Evolutionary conservation across 768 basidiomycete species (phyloP), one percentile per base, ranked within the genome.

Genomic region (Collybia sp.): DNA sequence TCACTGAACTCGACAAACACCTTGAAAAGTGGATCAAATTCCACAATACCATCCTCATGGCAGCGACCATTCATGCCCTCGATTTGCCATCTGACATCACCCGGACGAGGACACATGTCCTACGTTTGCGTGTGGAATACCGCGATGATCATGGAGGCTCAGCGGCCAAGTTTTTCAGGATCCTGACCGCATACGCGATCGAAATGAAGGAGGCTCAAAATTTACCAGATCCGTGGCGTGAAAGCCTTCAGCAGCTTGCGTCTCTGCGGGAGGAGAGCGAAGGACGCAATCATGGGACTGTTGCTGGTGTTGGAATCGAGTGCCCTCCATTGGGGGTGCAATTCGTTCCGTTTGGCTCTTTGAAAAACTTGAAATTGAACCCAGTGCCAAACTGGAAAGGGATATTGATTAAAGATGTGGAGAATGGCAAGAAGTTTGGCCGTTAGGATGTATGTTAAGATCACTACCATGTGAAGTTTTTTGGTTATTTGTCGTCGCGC

Each of bases 11-110:
- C 35, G 59, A 65, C 50, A 46, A 53, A 41, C 58, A 55, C 16
- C 60, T 67, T 44, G 60, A 63, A 42, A 63, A 62, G 44, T 65
- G 66, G 64, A 57, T 62, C 47, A 55, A 57, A 42, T 61, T 54
- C 46, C 61, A 65, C 48, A 55, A 35, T 44, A 34, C 50, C 13
- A 58, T 58, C 10, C 56, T 64, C 35, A 62, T 65, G 58, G 55
- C 46, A 25, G 58, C 62, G 2, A 58, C 56, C 19, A 53, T 66
- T 19, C 63, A 66, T 38, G 63, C 62, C 11, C 53, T 63, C 8
- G 54, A 44, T 30, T 57, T 63, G 12, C 56, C 58, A n/a, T 49
- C 46, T 9, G 54, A 62, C 47, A 42, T 65, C 40, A 50, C 19
- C 4, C 58, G 58, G 2, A 6, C 56, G 40, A 40, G 43, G 10